Base-by-base conservation (phyloP, 164 flowering plant genomes). In the Chimonanthus praecox region DNA sequence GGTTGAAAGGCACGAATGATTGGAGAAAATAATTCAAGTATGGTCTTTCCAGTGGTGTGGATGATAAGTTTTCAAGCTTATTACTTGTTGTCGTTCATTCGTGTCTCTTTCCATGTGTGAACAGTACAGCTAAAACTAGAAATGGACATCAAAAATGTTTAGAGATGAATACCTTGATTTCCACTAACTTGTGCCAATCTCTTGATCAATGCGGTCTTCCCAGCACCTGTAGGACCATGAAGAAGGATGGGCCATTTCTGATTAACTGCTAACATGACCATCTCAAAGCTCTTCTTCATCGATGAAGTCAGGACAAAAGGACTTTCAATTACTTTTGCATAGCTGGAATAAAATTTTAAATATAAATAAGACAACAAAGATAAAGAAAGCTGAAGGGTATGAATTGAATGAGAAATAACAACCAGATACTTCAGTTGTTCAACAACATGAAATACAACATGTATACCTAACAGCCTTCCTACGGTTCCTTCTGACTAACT, bases 161-260 rank as follows among this genome's bases (percentile, higher is more conserved):
- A 50, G 7, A 58, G 15, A 47, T 8, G 5, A 72, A 54, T 89
- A 92, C 98, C 96, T 85, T 72, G 79, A 49, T 80, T 88, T 67
- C 91, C 88, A 75, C 83, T 80, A 75, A 76, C 84, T 21, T 69
- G 73, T 44, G 97, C 94, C 83, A 95, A 80, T 72, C 84, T 84
- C 78, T 71, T 81, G 61, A 96, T 82, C 54, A 96, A 79, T 47
- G 95, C 92, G 10, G 97, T 88, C 84, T 96, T 96, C 49, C 99
- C 99, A 62, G 84, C 68, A 73, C 99, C 97, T 74, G 90, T 75
- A 75, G 98, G 94, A 69, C 98, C 98, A 84, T 87, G 89, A 3
- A 96, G 79, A 83, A 96, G 98, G 69, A 94, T 90, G 64, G 99
- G 98, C 97, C 94, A 91, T 75, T 83, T 92, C 77, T 96, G 94